Evolutionary conservation across 129 eudicot species (phyloP).

Genomic region (Solidago caesia): DNA sequence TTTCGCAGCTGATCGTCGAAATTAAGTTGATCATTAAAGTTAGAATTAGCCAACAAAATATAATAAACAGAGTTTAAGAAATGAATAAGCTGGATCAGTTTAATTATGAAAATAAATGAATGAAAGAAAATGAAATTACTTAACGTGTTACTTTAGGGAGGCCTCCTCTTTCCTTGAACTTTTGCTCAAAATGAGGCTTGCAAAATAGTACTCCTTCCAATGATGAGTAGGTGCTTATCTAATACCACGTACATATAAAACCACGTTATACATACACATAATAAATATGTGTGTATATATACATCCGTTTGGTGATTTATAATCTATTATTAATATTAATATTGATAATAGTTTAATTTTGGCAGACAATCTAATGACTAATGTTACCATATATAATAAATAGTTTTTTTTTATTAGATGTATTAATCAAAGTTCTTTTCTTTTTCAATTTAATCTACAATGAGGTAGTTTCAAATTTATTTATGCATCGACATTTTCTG

Average conservation of each 20-base stretch:
- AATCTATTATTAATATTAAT: too few species aligned
- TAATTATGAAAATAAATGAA: neutral
- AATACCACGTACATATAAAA: neutral
- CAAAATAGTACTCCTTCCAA: constrained; percentile 71
- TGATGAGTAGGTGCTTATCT: constrained; percentile 75
- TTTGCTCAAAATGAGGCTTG: constrained; percentile 93
- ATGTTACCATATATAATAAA: too few species aligned
- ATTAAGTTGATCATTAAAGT: neutral
- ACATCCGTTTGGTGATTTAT: too few species aligned
- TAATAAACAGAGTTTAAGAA: neutral
- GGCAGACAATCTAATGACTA: too few species aligned
- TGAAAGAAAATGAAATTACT: constrained; percentile 8
- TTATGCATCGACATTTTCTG: too few species aligned
- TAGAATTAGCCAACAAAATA: constrained; percentile 33
- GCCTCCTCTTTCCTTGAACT: constrained; percentile 67
- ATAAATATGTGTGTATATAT: neutral
- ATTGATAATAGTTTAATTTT: too few species aligned
- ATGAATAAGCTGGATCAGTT: neutral
- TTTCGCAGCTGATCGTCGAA: constrained; percentile 29
- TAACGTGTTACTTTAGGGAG: constrained; percentile 48
- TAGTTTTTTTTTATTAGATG: too few species aligned
- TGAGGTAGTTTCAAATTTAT: too few species aligned
- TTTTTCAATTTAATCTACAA: too few species aligned
- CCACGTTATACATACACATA: neutral
- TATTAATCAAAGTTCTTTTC: too few species aligned